phyloP scores from a whole-genome alignment of 495 filamentous ascomycete species.

The Aspergillus carlsbadensis region DNA sequence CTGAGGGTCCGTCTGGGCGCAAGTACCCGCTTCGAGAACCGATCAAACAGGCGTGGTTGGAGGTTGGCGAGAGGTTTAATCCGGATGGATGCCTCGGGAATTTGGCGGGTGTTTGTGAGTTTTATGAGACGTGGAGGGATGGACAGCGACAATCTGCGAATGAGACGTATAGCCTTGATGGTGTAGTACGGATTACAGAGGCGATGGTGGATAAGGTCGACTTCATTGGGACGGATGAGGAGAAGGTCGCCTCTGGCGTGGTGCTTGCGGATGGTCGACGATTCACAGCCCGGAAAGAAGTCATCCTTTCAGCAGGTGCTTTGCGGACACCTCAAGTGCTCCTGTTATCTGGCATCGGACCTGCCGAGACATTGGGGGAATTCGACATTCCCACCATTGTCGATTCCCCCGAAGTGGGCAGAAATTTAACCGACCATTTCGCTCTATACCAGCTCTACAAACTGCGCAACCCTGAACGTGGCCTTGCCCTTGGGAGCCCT shows the following conservation, averaged over 20 bases:
- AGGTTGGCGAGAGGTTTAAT: conserved; percentile 27
- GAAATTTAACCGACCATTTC: conserved; percentile 4
- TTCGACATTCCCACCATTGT: background rate
- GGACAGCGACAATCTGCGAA: conserved; percentile 36
- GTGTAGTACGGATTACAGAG: conserved; percentile 27
- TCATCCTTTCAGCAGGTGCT: conserved; percentile 32
- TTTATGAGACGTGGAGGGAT: conserved; percentile 31
- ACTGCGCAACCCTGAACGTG: conserved; percentile 3
- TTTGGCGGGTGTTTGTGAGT: conserved; percentile 29
- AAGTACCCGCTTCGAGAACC: conserved; percentile 28
- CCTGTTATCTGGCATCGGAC: conserved; percentile 38
- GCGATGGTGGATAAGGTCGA: conserved; percentile 25
- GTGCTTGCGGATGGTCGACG: conserved; percentile 23
- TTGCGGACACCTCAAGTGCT: conserved; percentile 36
- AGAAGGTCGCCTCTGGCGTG: conserved; percentile 27
- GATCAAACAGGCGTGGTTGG: conserved; percentile 32
- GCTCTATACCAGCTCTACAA: conserved; percentile 1
- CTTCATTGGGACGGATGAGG: conserved; percentile 19
- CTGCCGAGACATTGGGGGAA: conserved; percentile 13
- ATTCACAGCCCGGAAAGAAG: conserved; percentile 26
- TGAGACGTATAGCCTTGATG: conserved; percentile 29
- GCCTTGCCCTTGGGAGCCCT: conserved; percentile 5
- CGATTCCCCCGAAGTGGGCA: conserved; percentile 3
- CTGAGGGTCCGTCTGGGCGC: conserved; percentile 1
- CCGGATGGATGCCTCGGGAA: conserved; percentile 26